These are phyloP conservation scores for Letharia lupina DNA, from an alignment of 495 filamentous ascomycete species.

Conservation along the genomic window DNA sequence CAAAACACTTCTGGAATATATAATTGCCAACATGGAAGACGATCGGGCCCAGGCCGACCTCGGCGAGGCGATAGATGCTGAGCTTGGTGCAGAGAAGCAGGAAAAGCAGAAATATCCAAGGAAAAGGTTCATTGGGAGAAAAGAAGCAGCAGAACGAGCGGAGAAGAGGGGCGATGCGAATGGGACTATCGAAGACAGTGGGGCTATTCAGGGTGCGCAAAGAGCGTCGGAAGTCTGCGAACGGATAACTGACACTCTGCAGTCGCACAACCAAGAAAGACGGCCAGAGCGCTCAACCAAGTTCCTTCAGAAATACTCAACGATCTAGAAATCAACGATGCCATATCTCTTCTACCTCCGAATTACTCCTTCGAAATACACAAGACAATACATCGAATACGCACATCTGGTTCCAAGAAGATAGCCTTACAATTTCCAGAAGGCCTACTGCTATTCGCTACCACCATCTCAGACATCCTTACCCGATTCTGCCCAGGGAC, in stretches of 20 bases:
- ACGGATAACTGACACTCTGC: slow-evolving; percentile 25
- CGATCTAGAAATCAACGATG: slow-evolving; percentile 79
- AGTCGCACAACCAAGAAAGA: slow-evolving; percentile 53
- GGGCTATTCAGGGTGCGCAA: slow-evolving; percentile 50
- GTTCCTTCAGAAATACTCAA: slow-evolving; percentile 80
- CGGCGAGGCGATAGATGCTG: slow-evolving; percentile 7
- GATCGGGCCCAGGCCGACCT: slow-evolving; percentile 22
- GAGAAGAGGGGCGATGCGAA: slow-evolving; percentile 34
- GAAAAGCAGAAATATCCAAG: slow-evolving; percentile 47
- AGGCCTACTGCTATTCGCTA: slow-evolving; percentile 89
- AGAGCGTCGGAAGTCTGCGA: not conserved
- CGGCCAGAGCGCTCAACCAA: slow-evolving; percentile 73
- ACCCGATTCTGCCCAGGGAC: slow-evolving; percentile 86
- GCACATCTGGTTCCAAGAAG: slow-evolving; percentile 61
- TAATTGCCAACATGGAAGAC: slow-evolving; percentile 16
- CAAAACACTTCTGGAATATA: not conserved
- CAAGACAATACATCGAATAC: slow-evolving; percentile 94
- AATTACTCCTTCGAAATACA: slow-evolving; percentile 99
- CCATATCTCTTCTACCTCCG: slow-evolving; percentile 73
- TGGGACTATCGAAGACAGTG: slow-evolving; percentile 51
- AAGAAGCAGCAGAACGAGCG: slow-evolving; percentile 48
- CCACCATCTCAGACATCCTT: slow-evolving; percentile 95
- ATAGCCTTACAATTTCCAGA: slow-evolving; percentile 95
- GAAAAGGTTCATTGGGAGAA: slow-evolving; percentile 71
- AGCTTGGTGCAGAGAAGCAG: not conserved